Percentiles rank a stretch among this genome's conserved stretches.
Evolutionary conservation across 2,329 filamentous ascomycete species (phyloP).

Genomic region (Lasiodiplodia theobromae): DNA sequence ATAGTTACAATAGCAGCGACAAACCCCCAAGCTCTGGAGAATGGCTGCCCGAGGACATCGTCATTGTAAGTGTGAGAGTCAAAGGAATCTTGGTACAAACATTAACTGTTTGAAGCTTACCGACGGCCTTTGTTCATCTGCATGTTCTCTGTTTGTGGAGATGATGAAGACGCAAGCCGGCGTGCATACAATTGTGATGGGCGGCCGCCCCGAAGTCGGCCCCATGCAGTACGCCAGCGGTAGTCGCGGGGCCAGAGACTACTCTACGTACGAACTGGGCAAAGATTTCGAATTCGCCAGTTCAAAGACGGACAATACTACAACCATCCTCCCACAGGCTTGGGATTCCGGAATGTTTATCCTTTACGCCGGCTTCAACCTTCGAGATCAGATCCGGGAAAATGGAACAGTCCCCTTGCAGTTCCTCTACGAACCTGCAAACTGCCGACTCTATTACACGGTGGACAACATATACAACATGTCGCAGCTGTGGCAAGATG

Average conservation of each 20-base stretch:
- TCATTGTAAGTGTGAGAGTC: slow-evolving; percentile 31
- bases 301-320: slow-evolving; percentile 31
- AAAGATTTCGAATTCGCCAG: slow-evolving; percentile 36
- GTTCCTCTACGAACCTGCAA: slow-evolving; percentile 48
- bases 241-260: slow-evolving; percentile 59
- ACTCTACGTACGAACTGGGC: slow-evolving; percentile 43
- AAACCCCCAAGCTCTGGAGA: slow-evolving; percentile 8
- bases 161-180: slow-evolving; percentile 56
- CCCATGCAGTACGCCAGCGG: slow-evolving; percentile 69
- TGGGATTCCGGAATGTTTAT: slow-evolving; percentile 31
- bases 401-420: slow-evolving; percentile 44
- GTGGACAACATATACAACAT: slow-evolving; percentile 46
- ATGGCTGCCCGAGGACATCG: slow-evolving; percentile 46
- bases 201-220: slow-evolving; percentile 60
- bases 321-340: slow-evolving; percentile 1
- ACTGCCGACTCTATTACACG: slow-evolving; percentile 51
- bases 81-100: neutral
- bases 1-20: slow-evolving; percentile 27
- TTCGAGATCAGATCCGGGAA: slow-evolving; percentile 49
- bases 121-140: slow-evolving; percentile 63
- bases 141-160: slow-evolving; percentile 62
- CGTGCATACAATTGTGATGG: slow-evolving; percentile 62
- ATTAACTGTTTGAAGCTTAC: slow-evolving; percentile 42
- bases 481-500: slow-evolving; percentile 46
- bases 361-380: slow-evolving; percentile 41